Base-by-base conservation (phyloP, 345 rosid species). In the Ailanthus altissimus region DNA sequence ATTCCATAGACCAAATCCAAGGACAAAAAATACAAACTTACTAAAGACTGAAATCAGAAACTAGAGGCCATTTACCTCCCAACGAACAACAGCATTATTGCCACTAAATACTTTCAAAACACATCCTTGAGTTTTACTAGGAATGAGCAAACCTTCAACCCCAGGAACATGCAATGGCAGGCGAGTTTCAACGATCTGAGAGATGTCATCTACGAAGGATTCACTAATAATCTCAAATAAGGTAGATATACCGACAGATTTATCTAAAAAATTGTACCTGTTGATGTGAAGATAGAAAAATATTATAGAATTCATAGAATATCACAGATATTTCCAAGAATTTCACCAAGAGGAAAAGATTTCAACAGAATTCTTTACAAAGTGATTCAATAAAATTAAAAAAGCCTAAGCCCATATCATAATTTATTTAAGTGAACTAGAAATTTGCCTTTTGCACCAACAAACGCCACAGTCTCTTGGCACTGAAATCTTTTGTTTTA, bases 181-280 rank as follows among this genome's bases (percentile, higher is more conserved):
- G 63, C 20, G 83, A 75, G 96, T 90, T 84, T 88, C 92, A 82
- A 95, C 97, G 79, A 86, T 80, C 73, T 90, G 92, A 64, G 87
- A 86, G 74, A 59, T 75, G 69, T 65, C 81, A 83, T 87, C 96
- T 61, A 86, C 81, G 80, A 84, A 67, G 73, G 91, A 84, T 67
- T 78, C 90, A 54, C 82, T 83, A 50, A 85, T 83, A 77, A 90
- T 78, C 86, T 95, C 92, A 86, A 90, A 88, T 81, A 89, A 79
- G 42, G 98, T 85, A 50, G 98, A 89, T 82, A 93, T 67, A 62
- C 99, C 99, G 8, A 91, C 88, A 69, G 94, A 93, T 81, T 90
- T 93, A 82, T 92, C 90, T 83, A 95, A 87, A 84, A 92, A 95
- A 82, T 85, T 93, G 84, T 86, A 95, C 91, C 99, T 93, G 94